Conservation (phyloP, 768 basidiomycete genomes). For the Melanogaster broomeanus region DNA sequence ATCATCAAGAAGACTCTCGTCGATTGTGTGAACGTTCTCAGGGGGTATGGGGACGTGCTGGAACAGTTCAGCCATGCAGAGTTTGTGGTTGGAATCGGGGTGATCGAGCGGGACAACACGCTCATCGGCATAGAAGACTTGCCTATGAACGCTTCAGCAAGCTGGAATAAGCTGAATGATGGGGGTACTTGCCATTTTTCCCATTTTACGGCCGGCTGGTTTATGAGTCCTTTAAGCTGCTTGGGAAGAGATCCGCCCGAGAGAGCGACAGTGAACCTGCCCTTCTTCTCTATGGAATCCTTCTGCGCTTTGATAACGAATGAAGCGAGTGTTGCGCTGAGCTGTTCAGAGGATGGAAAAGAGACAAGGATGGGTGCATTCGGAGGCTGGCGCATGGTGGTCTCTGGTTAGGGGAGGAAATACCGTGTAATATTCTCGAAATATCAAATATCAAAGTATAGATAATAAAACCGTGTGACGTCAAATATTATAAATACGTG, state of each 20-base stretch:
- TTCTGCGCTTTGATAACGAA: slow-evolving; percentile 89
- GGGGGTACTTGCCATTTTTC: slow-evolving; percentile 78
- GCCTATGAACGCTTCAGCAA: slow-evolving; percentile 55
- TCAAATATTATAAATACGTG: slow-evolving; percentile 27
- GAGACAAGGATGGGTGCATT: slow-evolving; percentile 70
- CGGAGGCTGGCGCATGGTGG: slow-evolving; percentile 53
- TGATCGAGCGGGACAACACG: slow-evolving; percentile 92
- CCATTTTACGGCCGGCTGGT: slow-evolving; percentile 75
- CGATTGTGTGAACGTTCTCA: slow-evolving; percentile 82
- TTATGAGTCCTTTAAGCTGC: slow-evolving; percentile 72
- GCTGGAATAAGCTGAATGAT: neutral
- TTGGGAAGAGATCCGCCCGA: slow-evolving; percentile 92
- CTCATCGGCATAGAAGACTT: slow-evolving; percentile 97
- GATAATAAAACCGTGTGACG: slow-evolving; percentile 17
- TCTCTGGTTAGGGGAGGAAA: slow-evolving; percentile 18
- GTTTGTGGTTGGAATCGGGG: slow-evolving; percentile 87
- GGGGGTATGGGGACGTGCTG: slow-evolving; percentile 78
- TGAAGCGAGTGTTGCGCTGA: slow-evolving; percentile 68
- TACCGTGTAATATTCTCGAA: neutral
- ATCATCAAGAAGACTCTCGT: slow-evolving; percentile 63
- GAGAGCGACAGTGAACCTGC: slow-evolving; percentile 88
- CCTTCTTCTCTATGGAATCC: slow-evolving; percentile 86
- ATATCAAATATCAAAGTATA: neutral
- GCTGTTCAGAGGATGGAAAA: slow-evolving; percentile 55
- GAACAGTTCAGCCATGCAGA: slow-evolving; percentile 74